Percentiles rank a stretch among this genome's conserved stretches.
Evolutionary conservation across 345 rosid species (phyloP).

Genomic region (Turritis glabra): DNA sequence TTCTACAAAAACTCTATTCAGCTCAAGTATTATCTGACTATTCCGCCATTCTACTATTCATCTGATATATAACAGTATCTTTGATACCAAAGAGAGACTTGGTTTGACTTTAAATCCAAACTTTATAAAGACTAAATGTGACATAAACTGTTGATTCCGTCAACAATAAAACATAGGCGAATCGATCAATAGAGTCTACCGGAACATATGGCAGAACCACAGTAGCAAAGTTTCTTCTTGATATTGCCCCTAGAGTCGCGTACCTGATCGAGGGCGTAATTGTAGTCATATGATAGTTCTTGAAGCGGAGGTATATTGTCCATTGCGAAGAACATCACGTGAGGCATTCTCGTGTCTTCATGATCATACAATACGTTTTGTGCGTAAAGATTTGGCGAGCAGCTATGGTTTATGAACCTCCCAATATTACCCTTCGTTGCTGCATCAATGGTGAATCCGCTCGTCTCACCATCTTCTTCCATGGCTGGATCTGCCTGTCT

Average conservation of each 20-base stretch:
- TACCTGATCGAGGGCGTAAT: constrained; percentile 66
- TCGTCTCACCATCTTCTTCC: constrained; percentile 38
- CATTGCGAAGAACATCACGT: constrained; percentile 79
- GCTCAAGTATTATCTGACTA: no score
- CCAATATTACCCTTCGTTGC: constrained; percentile 69
- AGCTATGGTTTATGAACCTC: constrained; percentile 89
- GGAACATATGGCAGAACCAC: constrained; percentile 75
- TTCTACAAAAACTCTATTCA: background rate
- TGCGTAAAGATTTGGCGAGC: constrained; percentile 91
- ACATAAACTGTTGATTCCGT: constrained; percentile 4
- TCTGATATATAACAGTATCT: no score
- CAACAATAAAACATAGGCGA: constrained; percentile 21
- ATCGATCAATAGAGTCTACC: constrained; percentile 78
- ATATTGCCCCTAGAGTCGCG: constrained; percentile 65
- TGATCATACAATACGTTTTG: constrained; percentile 86
- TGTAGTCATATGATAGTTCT: constrained; percentile 83
- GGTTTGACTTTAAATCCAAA: background rate
- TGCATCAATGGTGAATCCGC: constrained; percentile 84
- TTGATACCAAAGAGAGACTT: background rate
- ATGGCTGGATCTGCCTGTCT: constrained; percentile 16
- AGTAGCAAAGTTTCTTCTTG: constrained; percentile 66
- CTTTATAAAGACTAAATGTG: background rate
- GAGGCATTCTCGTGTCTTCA: constrained; percentile 72
- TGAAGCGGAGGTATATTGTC: constrained; percentile 91
- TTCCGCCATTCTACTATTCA: no score